Evolutionary conservation across 2,329 filamentous ascomycete genomes (phyloP), one percentile per base, ranked within the genome.

Genomic region (Sporothrix brasiliensis): DNA sequence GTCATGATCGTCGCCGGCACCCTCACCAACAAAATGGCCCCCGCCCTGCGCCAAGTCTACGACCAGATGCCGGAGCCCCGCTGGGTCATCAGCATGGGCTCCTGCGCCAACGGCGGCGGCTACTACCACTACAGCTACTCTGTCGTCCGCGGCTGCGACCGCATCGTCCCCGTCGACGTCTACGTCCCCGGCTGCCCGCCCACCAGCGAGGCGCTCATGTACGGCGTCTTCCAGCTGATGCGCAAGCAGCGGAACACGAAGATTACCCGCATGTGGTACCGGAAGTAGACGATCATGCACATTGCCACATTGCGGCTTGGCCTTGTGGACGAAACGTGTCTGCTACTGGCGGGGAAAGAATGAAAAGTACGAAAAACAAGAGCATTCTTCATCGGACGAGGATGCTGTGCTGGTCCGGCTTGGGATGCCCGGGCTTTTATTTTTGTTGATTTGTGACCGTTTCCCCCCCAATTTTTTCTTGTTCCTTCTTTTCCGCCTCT

Each of bases 1-100:
- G 91, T 96, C 74, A 95, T 97, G 92, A 95, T 97, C 77, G 93
- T 97, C 27, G 93, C 93, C 34, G 93, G 93, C 72, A 97, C 93
- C 41, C 87, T 97, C 73, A 96, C 92, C 76, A 97, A 97, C 86
- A 97, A 97, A 85, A 97, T 97, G 93, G 93, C 92, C 0, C 92
- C 93, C 2, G 93, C 93, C 47, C 83, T 97, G 78, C 87, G 93
- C 80, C 92, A 95, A 82, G 91, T 96, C 73, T 97, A 97, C 83
- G 93, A 97, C 80, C 93, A 97, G 84, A 97, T 97, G 93, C 92
- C 93, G 41, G 93, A 97, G 44, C 93, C 93, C 21, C 87, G 91
- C 78, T 97, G 92, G 92, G 92, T 84, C 27, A 87, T 91, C 74
- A 89, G 86, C 75, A 91, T 91, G 89, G 89, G 89, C 7, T 88